A percentile compares a stretch with the other conserved stretches of the same genome.
Evolutionary conservation across 306 rosid species (phyloP).

Genomic region (Pyrus pyrifolia): DNA sequence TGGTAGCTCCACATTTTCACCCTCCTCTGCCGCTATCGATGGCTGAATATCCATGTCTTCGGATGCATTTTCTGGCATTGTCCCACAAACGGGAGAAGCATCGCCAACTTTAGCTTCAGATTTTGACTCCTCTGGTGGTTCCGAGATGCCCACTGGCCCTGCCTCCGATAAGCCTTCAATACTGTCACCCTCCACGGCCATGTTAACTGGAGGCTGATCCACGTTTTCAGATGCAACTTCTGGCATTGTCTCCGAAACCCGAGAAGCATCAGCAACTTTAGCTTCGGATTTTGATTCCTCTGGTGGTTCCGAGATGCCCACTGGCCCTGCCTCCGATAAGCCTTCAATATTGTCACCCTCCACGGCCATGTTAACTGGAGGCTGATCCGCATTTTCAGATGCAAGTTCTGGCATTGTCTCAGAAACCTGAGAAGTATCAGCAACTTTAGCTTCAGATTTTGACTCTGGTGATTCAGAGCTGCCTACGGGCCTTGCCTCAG

Average conservation of each 20-base stretch:
- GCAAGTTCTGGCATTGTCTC: not conserved
- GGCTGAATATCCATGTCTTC: constrained; percentile 3
- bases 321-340: not conserved
- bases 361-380: constrained; percentile 5
- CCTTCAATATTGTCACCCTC: not conserved
- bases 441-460: constrained; percentile 11
- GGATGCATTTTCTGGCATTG: not conserved
- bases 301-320: not conserved
- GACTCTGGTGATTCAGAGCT: not conserved
- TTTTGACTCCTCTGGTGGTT: constrained; percentile 4
- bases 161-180: not conserved
- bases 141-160: not conserved
- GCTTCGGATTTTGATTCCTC: constrained; percentile 10
- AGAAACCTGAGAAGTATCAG: constrained; percentile 15
- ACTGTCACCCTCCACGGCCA: not conserved
- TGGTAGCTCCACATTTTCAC: not conserved
- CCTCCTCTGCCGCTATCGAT: not conserved
- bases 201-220: constrained; percentile 12
- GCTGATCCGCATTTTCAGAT: constrained; percentile 1
- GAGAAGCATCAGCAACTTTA: constrained; percentile 15
- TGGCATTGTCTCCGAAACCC: constrained; percentile 2
- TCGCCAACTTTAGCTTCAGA: constrained; percentile 11
- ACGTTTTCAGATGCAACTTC: not conserved
- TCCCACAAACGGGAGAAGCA: constrained; percentile 3
- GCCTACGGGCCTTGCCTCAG: not conserved